phyloP scores from a whole-genome alignment of 2,329 filamentous ascomycete genomes.

The Alternaria sp. region DNA sequence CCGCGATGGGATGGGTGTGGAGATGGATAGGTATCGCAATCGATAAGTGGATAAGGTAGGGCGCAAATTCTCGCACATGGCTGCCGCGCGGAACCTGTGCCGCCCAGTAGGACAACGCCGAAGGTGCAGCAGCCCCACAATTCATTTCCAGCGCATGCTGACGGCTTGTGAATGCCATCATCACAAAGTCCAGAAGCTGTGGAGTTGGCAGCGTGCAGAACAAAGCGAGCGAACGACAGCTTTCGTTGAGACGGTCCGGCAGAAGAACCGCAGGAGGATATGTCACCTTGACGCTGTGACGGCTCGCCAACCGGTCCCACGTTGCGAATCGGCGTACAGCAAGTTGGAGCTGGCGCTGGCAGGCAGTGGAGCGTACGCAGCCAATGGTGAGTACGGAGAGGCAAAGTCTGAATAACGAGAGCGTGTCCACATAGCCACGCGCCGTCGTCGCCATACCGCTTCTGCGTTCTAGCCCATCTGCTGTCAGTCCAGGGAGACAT shows the following conservation, averaged over 20 bases:
- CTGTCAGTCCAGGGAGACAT: neutral
- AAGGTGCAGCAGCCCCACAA: slow-evolving; percentile 33
- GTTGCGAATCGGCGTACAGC: slow-evolving; percentile 27
- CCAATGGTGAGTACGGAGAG: slow-evolving; percentile 21
- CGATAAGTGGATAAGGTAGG: slow-evolving; percentile 45
- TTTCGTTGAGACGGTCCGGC: slow-evolving; percentile 20
- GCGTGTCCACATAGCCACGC: slow-evolving; percentile 12
- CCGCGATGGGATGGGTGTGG: slow-evolving; percentile 23
- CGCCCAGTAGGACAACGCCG: slow-evolving; percentile 27
- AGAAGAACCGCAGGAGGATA: slow-evolving; percentile 5
- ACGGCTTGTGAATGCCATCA: slow-evolving; percentile 29
- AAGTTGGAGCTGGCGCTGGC: slow-evolving; percentile 29
- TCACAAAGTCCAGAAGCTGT: slow-evolving; percentile 28
- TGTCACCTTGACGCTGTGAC: slow-evolving; percentile 32
- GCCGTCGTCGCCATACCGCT: slow-evolving; percentile 6
- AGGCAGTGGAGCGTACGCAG: slow-evolving; percentile 21
- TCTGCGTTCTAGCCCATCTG: slow-evolving; percentile 7
- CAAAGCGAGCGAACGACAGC: slow-evolving; percentile 24
- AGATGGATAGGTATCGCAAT: slow-evolving; percentile 41
- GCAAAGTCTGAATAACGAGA: slow-evolving; percentile 23
- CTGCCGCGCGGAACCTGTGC: slow-evolving; percentile 30
- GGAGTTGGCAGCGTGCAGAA: slow-evolving; percentile 19
- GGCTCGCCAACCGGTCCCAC: slow-evolving; percentile 22
- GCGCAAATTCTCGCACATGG: slow-evolving; percentile 28
- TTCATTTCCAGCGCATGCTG: slow-evolving; percentile 43